These are phyloP conservation scores for Gynandropsis gynandra DNA, from an alignment of 345 rosid species.

Conservation along the genomic window DNA sequence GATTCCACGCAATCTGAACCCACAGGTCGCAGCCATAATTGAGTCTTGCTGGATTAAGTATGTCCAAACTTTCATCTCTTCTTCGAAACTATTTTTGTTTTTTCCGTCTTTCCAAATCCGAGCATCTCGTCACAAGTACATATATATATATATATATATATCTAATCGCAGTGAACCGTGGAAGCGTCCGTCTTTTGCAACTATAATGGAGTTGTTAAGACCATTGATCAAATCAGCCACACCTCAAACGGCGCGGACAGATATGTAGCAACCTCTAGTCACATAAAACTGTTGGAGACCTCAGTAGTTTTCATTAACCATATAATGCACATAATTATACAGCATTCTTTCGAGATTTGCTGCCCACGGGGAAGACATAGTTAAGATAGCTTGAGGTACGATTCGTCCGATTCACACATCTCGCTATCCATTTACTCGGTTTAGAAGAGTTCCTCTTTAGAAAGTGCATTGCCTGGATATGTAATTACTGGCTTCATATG, in stretches of 20 bases:
- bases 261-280: constrained; percentile 21
- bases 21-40: constrained; percentile 70
- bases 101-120: background rate
- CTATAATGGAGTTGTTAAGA: constrained; percentile 58
- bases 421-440: too few species aligned
- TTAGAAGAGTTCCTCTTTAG: too few species aligned
- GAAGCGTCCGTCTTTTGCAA: constrained; percentile 71
- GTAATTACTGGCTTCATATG: too few species aligned
- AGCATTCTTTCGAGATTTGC: too few species aligned
- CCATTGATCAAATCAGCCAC: constrained; percentile 45
- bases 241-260: constrained; percentile 39
- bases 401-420: too few species aligned
- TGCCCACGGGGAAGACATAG: too few species aligned
- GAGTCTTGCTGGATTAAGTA: constrained; percentile 95
- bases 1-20: constrained; percentile 76
- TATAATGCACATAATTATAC: too few species aligned
- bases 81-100: background rate
- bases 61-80: constrained; percentile 13
- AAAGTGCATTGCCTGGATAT: too few species aligned
- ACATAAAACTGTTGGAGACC: too few species aligned
- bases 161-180: constrained; percentile 54
- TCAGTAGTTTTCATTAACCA: too few species aligned
- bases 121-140: background rate
- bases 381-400: too few species aligned
- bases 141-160: background rate